Percentiles rank a stretch among this genome's conserved stretches.
Conservation (phyloP, 75 land plant genomes). For the Cryptomeria japonica region DNA sequence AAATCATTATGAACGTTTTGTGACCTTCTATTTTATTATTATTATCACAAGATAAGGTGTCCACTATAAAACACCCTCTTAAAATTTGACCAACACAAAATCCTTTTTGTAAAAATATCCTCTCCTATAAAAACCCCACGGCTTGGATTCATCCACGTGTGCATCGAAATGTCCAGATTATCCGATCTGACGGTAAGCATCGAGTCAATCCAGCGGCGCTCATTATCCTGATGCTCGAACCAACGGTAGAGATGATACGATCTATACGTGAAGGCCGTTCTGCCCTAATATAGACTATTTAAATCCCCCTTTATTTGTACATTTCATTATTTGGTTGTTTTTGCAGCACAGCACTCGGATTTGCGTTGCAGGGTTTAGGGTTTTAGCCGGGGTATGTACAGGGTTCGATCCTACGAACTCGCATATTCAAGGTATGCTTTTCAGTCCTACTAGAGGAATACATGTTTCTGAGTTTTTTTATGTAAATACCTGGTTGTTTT, state of each 20-base stretch:
- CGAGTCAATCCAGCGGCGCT: background rate
- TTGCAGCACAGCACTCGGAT: background rate
- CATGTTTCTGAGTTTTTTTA: background rate
- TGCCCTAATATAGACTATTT: background rate
- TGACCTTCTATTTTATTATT: too few species aligned
- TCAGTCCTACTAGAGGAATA: background rate
- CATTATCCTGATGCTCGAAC: background rate
- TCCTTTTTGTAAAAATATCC: too few species aligned
- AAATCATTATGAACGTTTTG: too few species aligned
- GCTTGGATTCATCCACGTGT: background rate
- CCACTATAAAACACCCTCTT: too few species aligned
- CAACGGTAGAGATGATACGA: background rate
- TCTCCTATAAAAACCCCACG: background rate
- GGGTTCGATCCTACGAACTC: background rate
- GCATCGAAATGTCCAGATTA: background rate
- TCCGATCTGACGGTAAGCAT: background rate
- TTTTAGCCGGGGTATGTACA: background rate
- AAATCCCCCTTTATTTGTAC: background rate
- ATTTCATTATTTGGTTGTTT: background rate
- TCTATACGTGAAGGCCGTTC: background rate
- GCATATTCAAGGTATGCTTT: background rate
- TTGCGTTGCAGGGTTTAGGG: background rate
- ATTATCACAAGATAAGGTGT: too few species aligned
- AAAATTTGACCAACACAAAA: too few species aligned
- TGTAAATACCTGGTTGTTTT: background rate